Conservation (phyloP, 1,139 yeast species). For the Yamadazyma diospyri region DNA sequence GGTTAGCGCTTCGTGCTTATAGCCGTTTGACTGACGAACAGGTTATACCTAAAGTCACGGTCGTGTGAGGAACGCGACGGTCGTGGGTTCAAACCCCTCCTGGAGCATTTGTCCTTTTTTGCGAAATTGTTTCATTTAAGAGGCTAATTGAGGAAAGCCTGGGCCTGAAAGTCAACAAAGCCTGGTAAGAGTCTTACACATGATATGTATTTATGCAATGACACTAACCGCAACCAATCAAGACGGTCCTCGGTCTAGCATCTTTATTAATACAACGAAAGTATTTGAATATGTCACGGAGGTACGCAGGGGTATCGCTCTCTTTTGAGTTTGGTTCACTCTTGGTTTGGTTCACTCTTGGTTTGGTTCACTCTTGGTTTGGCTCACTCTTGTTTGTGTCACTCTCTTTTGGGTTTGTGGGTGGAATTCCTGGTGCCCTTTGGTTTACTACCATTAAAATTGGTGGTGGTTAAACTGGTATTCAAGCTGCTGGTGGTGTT, state of each 20-base stretch:
- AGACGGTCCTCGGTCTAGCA: too few species aligned
- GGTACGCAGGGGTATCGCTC: too few species aligned
- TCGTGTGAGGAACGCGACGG: constrained; percentile 59
- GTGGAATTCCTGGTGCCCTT: neutral
- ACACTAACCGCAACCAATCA: too few species aligned
- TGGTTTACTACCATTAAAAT: too few species aligned
- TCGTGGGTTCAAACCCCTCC: constrained; percentile 59
- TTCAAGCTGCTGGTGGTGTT: constrained; percentile 22
- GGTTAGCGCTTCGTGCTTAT: constrained; percentile 57
- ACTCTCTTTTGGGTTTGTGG: neutral
- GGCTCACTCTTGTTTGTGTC: neutral
- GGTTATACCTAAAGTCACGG: constrained; percentile 52
- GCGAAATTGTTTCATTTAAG: too few species aligned
- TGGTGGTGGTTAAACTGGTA: constrained; percentile 1
- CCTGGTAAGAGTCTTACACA: too few species aligned
- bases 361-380: neutral
- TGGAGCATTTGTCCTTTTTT: constrained; percentile 46
- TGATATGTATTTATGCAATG: too few species aligned
- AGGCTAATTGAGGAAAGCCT: too few species aligned
- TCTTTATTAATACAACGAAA: too few species aligned
- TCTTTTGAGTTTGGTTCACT: too few species aligned
- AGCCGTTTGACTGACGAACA: constrained; percentile 45
- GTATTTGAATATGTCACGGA: too few species aligned
- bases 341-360: neutral
- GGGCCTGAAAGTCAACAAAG: too few species aligned